phyloP scores from a whole-genome alignment of 306 rosid species.

The Abrus pulchellus region DNA sequence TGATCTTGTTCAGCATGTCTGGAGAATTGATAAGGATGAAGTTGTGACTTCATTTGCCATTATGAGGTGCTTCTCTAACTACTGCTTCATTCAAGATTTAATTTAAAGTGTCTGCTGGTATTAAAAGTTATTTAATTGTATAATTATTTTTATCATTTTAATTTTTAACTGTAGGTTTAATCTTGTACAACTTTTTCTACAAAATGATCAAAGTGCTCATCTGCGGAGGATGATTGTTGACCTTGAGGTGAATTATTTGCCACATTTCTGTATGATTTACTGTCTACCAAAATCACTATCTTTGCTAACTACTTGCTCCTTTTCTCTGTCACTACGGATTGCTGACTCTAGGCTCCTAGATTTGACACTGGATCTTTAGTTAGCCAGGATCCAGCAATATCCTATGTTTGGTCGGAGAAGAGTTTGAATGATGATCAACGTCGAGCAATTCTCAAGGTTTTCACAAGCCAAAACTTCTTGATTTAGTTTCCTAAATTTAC shows the following conservation, averaged over 20 bases:
- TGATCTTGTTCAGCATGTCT: slow-evolving; percentile 75
- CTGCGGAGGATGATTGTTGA: slow-evolving; percentile 90
- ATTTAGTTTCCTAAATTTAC: slow-evolving; percentile 27
- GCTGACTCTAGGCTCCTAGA: slow-evolving; percentile 80
- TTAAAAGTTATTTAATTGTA: slow-evolving; percentile 34
- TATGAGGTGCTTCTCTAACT: slow-evolving; percentile 73
- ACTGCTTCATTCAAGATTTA: slow-evolving; percentile 24
- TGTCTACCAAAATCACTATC: neutral
- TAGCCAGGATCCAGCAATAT: slow-evolving; percentile 96
- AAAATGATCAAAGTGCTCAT: slow-evolving; percentile 67
- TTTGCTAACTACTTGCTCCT: slow-evolving; percentile 36
- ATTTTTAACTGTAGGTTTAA: slow-evolving; percentile 74
- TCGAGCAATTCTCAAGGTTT: slow-evolving; percentile 89
- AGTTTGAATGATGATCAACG: slow-evolving; percentile 91
- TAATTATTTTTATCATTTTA: slow-evolving; percentile 48
- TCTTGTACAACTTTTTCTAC: slow-evolving; percentile 81
- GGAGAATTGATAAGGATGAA: slow-evolving; percentile 93
- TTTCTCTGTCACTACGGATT: slow-evolving; percentile 39
- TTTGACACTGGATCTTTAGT: slow-evolving; percentile 82
- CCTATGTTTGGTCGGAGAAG: slow-evolving; percentile 82
- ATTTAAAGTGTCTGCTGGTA: slow-evolving; percentile 11
- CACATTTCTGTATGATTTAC: slow-evolving; percentile 20
- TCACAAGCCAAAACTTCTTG: slow-evolving; percentile 41
- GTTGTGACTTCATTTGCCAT: slow-evolving; percentile 75
- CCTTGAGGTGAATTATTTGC: slow-evolving; percentile 67